Conservation (phyloP, 805 yeast genomes). For the Yarrowia keelungensis region DNA sequence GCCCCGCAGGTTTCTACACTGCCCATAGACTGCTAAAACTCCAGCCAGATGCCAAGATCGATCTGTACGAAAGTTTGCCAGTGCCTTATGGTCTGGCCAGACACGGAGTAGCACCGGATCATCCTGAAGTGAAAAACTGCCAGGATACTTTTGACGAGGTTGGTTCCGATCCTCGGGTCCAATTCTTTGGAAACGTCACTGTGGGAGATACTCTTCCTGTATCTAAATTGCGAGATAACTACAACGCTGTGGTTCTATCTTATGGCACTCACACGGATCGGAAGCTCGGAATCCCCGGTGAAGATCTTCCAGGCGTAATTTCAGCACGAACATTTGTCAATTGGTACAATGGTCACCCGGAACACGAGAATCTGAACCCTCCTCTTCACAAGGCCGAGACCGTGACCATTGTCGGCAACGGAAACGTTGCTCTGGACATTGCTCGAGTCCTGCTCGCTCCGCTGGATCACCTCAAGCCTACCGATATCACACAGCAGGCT, state of each 20-base stretch:
- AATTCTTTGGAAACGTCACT: conserved; percentile 73
- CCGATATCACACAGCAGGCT: conserved; percentile 77
- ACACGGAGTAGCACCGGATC: conserved; percentile 99
- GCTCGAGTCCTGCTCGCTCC: conserved; percentile 78
- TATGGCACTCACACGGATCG: conserved; percentile 77
- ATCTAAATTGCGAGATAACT: conserved; percentile 57
- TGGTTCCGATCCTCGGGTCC: conserved; percentile 51
- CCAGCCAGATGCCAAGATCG: conserved; percentile 58
- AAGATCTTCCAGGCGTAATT: conserved; percentile 65
- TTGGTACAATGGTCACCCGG: conserved; percentile 95
- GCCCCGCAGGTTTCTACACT: conserved; percentile 96
- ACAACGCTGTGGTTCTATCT: conserved; percentile 77
- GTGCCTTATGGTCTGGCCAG: conserved; percentile 91
- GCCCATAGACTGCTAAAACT: conserved; percentile 72
- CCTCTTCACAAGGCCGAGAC: conserved; percentile 65
- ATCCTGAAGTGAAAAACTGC: conserved; percentile 86
- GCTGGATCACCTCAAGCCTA: conserved; percentile 61
- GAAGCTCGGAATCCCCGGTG: conserved; percentile 64
- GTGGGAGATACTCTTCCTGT: conserved; percentile 70
- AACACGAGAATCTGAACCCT: conserved; percentile 57
- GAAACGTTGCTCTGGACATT: conserved; percentile 93
- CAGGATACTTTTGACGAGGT: conserved; percentile 72
- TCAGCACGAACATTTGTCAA: conserved; percentile 88
- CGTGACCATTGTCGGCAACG: conserved; percentile 91
- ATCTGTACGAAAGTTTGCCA: conserved; percentile 83